Conservation (phyloP, 2,329 filamentous ascomycete species). For the Colletotrichum zoysiae region DNA sequence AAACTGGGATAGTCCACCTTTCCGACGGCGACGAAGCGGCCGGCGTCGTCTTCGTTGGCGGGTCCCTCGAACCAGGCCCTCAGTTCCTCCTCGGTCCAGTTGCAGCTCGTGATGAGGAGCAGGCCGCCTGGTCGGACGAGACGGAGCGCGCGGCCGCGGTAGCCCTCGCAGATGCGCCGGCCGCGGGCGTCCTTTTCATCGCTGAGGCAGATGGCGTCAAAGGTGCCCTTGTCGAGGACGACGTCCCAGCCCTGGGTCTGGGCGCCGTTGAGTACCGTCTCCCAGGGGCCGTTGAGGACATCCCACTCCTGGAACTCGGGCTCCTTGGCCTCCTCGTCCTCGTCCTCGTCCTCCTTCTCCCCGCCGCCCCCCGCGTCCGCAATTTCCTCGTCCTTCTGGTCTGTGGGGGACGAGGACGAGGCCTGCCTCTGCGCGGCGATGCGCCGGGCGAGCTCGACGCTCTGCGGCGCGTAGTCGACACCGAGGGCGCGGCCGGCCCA, state of each 20-base stretch:
- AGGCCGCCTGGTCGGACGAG: slow-evolving; percentile 79
- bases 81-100: slow-evolving; percentile 95
- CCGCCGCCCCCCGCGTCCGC: slow-evolving; percentile 41
- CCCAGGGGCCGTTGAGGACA: slow-evolving; percentile 62
- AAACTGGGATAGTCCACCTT: slow-evolving; percentile 87
- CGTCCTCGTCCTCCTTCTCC: too few species aligned
- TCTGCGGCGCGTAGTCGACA: slow-evolving; percentile 86
- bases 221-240: slow-evolving; percentile 97
- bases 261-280: slow-evolving; percentile 49
- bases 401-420: slow-evolving; percentile 35
- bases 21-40: slow-evolving; percentile 70
- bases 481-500: slow-evolving; percentile 82
- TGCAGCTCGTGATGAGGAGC: slow-evolving; percentile 93
- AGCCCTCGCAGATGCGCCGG: slow-evolving; percentile 78
- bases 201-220: slow-evolving; percentile 90
- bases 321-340: slow-evolving; percentile 28
- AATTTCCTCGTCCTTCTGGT: slow-evolving; percentile 38
- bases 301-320: slow-evolving; percentile 72
- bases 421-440: slow-evolving; percentile 59
- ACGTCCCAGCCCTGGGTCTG: slow-evolving; percentile 79
- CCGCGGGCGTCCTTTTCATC: slow-evolving; percentile 66
- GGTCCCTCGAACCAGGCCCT: slow-evolving; percentile 78
- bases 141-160: slow-evolving; percentile 74
- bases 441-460: slow-evolving; percentile 78
- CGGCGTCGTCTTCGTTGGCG: slow-evolving; percentile 46